A percentile compares a stretch with the other conserved stretches of the same genome.
phyloP scores from a whole-genome alignment of 1,139 yeast species.

The Suhomyces bribrorum region DNA sequence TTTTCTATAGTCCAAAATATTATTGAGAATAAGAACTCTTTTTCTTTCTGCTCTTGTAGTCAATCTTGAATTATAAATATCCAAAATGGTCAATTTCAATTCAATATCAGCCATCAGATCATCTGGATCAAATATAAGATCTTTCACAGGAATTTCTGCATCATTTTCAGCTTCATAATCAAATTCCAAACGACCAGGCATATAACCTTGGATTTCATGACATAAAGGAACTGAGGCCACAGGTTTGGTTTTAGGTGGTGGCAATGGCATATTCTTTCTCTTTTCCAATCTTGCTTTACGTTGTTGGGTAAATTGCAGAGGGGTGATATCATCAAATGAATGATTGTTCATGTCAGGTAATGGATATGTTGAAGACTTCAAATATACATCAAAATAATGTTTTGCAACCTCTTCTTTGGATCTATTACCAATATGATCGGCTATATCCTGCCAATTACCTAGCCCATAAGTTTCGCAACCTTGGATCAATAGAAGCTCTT shows the following conservation, averaged over 20 bases:
- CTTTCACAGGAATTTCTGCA: conserved; percentile 91
- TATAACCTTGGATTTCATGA: conserved; percentile 95
- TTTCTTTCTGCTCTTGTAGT: conserved; percentile 93
- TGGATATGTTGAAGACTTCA: conserved; percentile 74
- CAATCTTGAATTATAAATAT: conserved; percentile 84
- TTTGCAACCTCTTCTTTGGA: conserved; percentile 87
- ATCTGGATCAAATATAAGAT: conserved; percentile 92
- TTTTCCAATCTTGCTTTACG: conserved; percentile 70
- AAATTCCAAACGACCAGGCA: conserved; percentile 98
- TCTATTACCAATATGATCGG: conserved; percentile 92
- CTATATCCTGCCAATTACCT: conserved; percentile 97
- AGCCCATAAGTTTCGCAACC: conserved; percentile 90
- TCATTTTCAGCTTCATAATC: conserved; percentile 97
- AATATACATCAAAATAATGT: conserved; percentile 74
- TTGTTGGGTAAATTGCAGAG: conserved; percentile 67
- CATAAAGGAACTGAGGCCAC: conserved; percentile 93
- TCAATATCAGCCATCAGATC: conserved; percentile 87
- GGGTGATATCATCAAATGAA: conserved; percentile 55
- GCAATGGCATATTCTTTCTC: conserved; percentile 64
- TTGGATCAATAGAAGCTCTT: conserved; percentile 81
- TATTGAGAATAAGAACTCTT: conserved; percentile 73
- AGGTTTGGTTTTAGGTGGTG: conserved; percentile 81
- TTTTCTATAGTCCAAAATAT: conserved; percentile 79
- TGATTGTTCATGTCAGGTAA: conserved; percentile 70
- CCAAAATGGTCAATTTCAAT: conserved; percentile 80